Evolutionary conservation across 257 asterid genomes (phyloP).

Genomic region (Lithospermum erythrorhizon): DNA sequence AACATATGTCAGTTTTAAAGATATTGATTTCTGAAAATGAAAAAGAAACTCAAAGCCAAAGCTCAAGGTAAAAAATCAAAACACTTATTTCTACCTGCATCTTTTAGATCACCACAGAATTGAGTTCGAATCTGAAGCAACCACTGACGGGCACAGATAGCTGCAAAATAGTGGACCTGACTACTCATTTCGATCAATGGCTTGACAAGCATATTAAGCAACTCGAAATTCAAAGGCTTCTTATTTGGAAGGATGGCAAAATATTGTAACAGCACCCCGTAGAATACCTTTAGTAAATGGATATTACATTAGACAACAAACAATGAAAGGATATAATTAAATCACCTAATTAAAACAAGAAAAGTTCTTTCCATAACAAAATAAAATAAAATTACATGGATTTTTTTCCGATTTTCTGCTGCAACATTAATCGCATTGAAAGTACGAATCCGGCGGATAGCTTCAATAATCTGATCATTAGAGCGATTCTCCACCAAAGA

Average conservation of each 20-base stretch:
- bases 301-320: not conserved
- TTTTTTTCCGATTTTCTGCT: slow-evolving; percentile 81
- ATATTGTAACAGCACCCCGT: slow-evolving; percentile 81
- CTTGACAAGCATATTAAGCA: slow-evolving; percentile 62
- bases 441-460: slow-evolving; percentile 69
- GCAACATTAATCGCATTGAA: slow-evolving; percentile 75
- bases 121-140: slow-evolving; percentile 51
- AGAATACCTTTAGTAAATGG: slow-evolving; percentile 49
- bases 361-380: slow-evolving; percentile 1
- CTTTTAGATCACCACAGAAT: slow-evolving; percentile 54
- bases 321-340: not conserved
- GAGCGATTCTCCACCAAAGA: slow-evolving; percentile 58
- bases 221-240: slow-evolving; percentile 56
- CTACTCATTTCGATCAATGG: slow-evolving; percentile 92
- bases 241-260: slow-evolving; percentile 75
- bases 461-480: slow-evolving; percentile 78
- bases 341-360: not conserved
- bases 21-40: not conserved
- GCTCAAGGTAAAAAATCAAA: not conserved
- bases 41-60: not conserved
- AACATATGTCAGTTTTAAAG: not conserved
- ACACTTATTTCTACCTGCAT: slow-evolving; percentile 36
- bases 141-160: slow-evolving; percentile 93
- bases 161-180: slow-evolving; percentile 92
- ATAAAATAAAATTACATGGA: slow-evolving; percentile 50